These are phyloP conservation scores for Ceratobasidium sp. DNA, from an alignment of 1,284 basidiomycete genomes.

Conservation along the genomic window DNA sequence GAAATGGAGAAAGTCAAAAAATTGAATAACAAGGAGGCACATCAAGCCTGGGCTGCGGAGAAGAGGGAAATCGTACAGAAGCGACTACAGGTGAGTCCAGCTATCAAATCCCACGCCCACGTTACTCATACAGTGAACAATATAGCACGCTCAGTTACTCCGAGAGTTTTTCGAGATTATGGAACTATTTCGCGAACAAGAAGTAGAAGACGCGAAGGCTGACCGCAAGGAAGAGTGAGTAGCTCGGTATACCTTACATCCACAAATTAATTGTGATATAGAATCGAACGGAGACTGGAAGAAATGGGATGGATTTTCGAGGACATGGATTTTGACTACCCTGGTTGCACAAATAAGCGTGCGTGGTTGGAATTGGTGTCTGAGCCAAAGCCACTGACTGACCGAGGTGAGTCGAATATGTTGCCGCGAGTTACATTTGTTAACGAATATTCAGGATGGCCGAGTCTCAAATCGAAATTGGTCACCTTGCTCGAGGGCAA, in stretches of 20 bases:
- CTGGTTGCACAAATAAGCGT: background rate
- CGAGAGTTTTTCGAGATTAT: background rate
- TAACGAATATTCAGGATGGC: background rate
- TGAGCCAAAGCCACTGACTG: background rate
- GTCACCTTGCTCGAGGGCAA: background rate
- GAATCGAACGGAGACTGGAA: background rate
- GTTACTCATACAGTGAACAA: background rate
- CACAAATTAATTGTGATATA: background rate
- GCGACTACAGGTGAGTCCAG: background rate
- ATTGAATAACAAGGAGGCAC: background rate
- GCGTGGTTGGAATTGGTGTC: background rate
- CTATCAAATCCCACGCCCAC: background rate
- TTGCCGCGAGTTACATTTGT: background rate
- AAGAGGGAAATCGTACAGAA: background rate
- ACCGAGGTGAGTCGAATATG: background rate
- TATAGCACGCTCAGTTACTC: background rate
- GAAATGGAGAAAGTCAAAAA: background rate
- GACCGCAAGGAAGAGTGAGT: background rate
- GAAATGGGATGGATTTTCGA: background rate
- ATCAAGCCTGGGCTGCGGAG: conserved; percentile 5
- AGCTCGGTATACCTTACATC: background rate
- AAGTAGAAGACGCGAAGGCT: background rate
- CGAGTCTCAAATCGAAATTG: background rate
- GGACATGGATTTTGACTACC: background rate
- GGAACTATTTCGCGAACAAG: background rate